Evolutionary conservation across 257 asterid species (phyloP).

Genomic region (Anisodus tanguticus): DNA sequence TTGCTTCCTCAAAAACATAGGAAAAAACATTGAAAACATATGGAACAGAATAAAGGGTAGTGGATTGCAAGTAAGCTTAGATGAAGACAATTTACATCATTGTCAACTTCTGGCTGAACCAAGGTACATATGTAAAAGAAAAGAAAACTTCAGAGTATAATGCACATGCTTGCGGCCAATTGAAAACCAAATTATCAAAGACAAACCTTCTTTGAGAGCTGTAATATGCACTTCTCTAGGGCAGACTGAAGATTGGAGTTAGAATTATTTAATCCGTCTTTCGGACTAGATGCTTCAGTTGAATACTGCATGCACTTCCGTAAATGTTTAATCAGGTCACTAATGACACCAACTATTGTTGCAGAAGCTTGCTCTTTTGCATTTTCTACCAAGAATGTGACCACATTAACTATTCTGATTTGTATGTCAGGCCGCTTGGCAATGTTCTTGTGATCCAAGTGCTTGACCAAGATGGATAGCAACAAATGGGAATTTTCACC

Average conservation of each 20-base stretch:
- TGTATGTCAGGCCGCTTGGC: constrained; percentile 46
- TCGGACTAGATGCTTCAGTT: constrained; percentile 41
- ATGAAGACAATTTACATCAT: constrained; percentile 19
- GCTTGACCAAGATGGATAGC: constrained; percentile 52
- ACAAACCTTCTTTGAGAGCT: constrained; percentile 51
- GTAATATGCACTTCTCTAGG: constrained; percentile 51
- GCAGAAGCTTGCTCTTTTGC: constrained; percentile 46
- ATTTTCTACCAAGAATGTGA: constrained; percentile 43
- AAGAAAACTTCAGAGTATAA: constrained; percentile 26
- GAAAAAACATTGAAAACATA: not conserved
- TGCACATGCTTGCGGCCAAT: constrained; percentile 11
- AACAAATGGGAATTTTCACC: constrained; percentile 55
- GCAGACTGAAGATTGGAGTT: constrained; percentile 46
- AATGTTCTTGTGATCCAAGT: constrained; percentile 55
- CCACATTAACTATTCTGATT: constrained; percentile 43
- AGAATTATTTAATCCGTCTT: constrained; percentile 35
- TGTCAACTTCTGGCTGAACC: not conserved
- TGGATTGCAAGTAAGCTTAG: constrained; percentile 20
- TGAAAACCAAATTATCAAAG: constrained; percentile 20
- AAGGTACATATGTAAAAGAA: constrained; percentile 16
- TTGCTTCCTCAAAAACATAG: not conserved
- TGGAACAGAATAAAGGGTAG: constrained; percentile 13
- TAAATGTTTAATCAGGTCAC: constrained; percentile 51
- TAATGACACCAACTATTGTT: constrained; percentile 46
- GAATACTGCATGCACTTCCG: constrained; percentile 44